These are phyloP conservation scores for Venturia effusa DNA, from an alignment of 2,329 filamentous ascomycete genomes.

Conservation along the genomic window DNA sequence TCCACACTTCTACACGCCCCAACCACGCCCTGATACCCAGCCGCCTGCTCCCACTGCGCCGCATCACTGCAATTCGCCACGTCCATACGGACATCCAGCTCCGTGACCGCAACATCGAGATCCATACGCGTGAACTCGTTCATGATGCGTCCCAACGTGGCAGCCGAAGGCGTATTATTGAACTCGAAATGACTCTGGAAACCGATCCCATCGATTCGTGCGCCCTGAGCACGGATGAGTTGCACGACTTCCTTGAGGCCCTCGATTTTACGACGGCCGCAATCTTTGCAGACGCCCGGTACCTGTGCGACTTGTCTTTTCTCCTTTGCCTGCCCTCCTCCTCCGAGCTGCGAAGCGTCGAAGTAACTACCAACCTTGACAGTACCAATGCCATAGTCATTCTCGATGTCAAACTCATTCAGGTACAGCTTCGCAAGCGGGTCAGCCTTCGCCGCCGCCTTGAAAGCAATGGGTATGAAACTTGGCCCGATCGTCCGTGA, in stretches of 20 bases:
- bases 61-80: slow-evolving; percentile 12
- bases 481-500: slow-evolving; percentile 32
- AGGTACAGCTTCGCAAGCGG: slow-evolving; percentile 32
- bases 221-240: background rate
- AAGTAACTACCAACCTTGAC: background rate
- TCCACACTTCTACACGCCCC: slow-evolving; percentile 42
- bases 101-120: slow-evolving; percentile 50
- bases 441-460: slow-evolving; percentile 29
- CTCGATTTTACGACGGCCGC: background rate
- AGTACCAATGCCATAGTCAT: slow-evolving; percentile 15
- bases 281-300: background rate
- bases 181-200: slow-evolving; percentile 43
- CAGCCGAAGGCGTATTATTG: slow-evolving; percentile 26
- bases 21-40: slow-evolving; percentile 28
- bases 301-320: slow-evolving; percentile 17
- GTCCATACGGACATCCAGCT: slow-evolving; percentile 47
- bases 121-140: slow-evolving; percentile 40
- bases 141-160: slow-evolving; percentile 35
- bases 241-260: background rate
- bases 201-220: slow-evolving; percentile 33
- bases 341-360: slow-evolving; percentile 21
- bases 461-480: slow-evolving; percentile 36
- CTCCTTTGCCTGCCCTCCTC: slow-evolving; percentile 25
- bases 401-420: slow-evolving; percentile 35
- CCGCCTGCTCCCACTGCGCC: slow-evolving; percentile 14